These are phyloP conservation scores for Cerioporus squamosus DNA, from an alignment of 1,284 basidiomycete genomes.

Conservation along the genomic window DNA sequence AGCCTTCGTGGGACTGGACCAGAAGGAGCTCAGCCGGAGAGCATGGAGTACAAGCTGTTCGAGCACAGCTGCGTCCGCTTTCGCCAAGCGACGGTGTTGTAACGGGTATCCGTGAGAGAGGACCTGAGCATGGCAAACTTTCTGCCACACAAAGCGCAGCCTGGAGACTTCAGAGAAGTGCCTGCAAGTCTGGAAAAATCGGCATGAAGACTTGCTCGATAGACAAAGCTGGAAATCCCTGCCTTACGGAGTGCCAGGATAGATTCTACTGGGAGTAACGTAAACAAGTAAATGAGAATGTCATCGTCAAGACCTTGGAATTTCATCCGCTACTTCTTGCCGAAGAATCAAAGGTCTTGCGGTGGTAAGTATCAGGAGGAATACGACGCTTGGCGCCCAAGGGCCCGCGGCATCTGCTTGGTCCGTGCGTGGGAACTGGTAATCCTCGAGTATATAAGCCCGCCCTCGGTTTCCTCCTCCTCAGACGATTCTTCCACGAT, in stretches of 20 bases:
- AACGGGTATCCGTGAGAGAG: slow-evolving; percentile 52
- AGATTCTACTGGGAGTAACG: slow-evolving; percentile 48
- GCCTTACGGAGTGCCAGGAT: slow-evolving; percentile 55
- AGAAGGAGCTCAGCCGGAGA: slow-evolving; percentile 49
- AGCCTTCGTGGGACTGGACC: slow-evolving; percentile 39
- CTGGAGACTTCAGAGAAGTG: slow-evolving; percentile 46
- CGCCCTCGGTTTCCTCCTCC: not conserved
- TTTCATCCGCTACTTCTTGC: not conserved
- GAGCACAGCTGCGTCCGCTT: slow-evolving; percentile 43
- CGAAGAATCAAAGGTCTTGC: not conserved
- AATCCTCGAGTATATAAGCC: not conserved
- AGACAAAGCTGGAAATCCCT: slow-evolving; percentile 9
- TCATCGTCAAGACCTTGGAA: slow-evolving; percentile 44
- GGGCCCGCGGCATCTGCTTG: not conserved
- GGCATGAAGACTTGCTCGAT: not conserved
- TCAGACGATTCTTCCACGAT: slow-evolving; percentile 54
- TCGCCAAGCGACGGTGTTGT: slow-evolving; percentile 30
- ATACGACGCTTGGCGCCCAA: not conserved
- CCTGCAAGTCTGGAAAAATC: slow-evolving; percentile 48
- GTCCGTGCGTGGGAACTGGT: slow-evolving; percentile 17
- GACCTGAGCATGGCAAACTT: slow-evolving; percentile 48
- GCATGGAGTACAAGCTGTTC: slow-evolving; percentile 48
- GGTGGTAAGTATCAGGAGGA: not conserved
- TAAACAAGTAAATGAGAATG: slow-evolving; percentile 50
- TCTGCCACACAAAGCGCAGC: slow-evolving; percentile 58